Percentiles rank a stretch among this genome's conserved stretches.
phyloP scores from a whole-genome alignment of 495 filamentous ascomycete genomes.

The Monascus purpureus region DNA sequence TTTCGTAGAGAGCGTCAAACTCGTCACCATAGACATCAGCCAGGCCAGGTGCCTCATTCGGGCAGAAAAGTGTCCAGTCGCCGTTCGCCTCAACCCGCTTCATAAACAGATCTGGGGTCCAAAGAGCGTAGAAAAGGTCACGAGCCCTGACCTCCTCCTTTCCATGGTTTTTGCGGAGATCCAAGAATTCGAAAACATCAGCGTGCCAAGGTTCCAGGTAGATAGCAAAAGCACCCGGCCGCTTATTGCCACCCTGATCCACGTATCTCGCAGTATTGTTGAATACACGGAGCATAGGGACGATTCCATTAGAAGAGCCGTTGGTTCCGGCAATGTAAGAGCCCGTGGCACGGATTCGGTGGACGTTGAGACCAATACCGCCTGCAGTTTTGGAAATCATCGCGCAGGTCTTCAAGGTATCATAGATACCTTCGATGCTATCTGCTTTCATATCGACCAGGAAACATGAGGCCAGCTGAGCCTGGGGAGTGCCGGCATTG shows the following conservation, averaged over 20 bases:
- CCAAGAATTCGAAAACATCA: conserved; percentile 93
- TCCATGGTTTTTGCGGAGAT: conserved; percentile 97
- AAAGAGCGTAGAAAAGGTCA: conserved; percentile 94
- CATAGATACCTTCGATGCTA: conserved; percentile 98
- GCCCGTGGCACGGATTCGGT: conserved; percentile 89
- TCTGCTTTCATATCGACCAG: conserved; percentile 97
- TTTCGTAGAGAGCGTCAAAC: conserved; percentile 88
- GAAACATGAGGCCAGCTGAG: conserved; percentile 95
- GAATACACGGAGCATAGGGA: conserved; percentile 96
- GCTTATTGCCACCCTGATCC: conserved; percentile 98
- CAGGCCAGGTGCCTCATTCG: conserved; percentile 84
- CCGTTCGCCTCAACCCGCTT: conserved; percentile 92
- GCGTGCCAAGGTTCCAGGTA: conserved; percentile 99
- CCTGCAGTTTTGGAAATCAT: conserved; percentile 99
- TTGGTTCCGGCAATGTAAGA: conserved; percentile 97
- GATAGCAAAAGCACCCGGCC: conserved; percentile 94
- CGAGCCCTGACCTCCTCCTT: conserved; percentile 96
- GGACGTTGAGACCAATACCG: conserved; percentile 90
- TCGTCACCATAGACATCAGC: conserved; percentile 96
- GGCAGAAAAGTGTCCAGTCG: conserved; percentile 96
- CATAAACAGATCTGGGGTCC: conserved; percentile 99
- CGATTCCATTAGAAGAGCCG: conserved; percentile 91
- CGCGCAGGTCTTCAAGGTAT: conserved; percentile 96
- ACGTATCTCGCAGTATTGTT: conserved; percentile 99
- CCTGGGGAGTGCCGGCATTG: conserved; percentile 88